Conservation (phyloP, 73 alveolate species). For the Paramecium sonneborni region DNA sequence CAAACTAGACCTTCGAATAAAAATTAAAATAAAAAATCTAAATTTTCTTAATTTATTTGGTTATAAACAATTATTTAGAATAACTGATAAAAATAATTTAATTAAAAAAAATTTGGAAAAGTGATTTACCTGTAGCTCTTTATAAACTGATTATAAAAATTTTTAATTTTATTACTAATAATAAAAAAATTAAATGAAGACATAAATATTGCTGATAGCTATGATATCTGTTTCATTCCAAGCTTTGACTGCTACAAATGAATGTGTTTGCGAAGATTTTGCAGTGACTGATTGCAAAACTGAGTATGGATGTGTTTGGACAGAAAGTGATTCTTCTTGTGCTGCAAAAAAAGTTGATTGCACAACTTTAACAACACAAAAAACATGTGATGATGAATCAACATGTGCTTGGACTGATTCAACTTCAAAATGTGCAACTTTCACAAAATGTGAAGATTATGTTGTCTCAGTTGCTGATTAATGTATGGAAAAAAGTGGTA, state of each 20-base stretch:
- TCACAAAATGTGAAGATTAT: background rate
- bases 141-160: too few relatives aligned
- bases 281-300: background rate
- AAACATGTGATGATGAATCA: background rate
- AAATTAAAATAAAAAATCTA: too few relatives aligned
- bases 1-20: too few relatives aligned
- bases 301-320: background rate
- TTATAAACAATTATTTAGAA: too few relatives aligned
- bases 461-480: background rate
- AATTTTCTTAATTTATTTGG: too few relatives aligned
- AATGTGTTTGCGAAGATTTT: background rate
- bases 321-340: background rate
- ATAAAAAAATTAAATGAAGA: background rate
- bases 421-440: background rate
- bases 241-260: background rate
- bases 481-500: background rate
- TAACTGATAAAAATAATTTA: too few relatives aligned
- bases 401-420: background rate
- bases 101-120: too few relatives aligned
- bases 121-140: too few relatives aligned
- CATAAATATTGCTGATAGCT: background rate
- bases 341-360: background rate
- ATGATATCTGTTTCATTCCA: background rate
- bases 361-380: background rate
- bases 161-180: background rate